Percentiles rank a stretch among this genome's conserved stretches.
These are phyloP conservation scores for Globisporangium cystogenes DNA, from an alignment of 352 stramenopile species.

Conservation along the genomic window DNA sequence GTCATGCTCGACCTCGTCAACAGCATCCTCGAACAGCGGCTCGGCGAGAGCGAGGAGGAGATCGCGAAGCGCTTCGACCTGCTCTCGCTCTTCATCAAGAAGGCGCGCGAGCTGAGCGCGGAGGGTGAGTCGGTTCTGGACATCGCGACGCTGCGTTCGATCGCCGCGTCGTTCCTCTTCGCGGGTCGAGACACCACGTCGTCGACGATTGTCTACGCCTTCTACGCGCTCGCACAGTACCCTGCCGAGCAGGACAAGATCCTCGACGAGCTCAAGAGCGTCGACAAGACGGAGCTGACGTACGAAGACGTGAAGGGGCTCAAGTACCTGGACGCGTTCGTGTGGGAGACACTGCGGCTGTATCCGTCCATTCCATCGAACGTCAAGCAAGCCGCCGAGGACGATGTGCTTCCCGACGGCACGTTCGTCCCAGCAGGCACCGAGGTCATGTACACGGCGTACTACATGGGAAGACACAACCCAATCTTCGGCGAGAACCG, in stretches of 20 bases:
- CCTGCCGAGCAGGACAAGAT: conserved; percentile 46
- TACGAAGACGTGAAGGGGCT: conserved; percentile 57
- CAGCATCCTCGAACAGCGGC: conserved; percentile 26
- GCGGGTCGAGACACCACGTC: conserved; percentile 1
- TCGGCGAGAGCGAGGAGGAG: conserved; percentile 23
- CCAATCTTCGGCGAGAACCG: conserved; percentile 44
- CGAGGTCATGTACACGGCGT: conserved; percentile 58
- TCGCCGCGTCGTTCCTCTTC: background rate
- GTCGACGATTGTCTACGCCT: conserved; percentile 9
- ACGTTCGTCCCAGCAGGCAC: conserved; percentile 62
- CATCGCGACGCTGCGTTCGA: background rate
- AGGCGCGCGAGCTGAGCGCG: conserved; percentile 25
- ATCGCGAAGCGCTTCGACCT: conserved; percentile 31
- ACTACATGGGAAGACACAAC: conserved; percentile 34
- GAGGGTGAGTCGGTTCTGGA: background rate
- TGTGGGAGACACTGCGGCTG: conserved; percentile 54
- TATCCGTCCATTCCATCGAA: background rate
- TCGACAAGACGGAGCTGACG: conserved; percentile 15
- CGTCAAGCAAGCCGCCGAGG: background rate
- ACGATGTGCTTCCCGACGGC: conserved; percentile 2
- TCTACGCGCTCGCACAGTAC: conserved; percentile 63
- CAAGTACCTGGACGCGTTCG: conserved; percentile 62
- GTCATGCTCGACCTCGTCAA: conserved; percentile 32
- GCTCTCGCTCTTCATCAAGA: conserved; percentile 47
- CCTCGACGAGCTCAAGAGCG: conserved; percentile 26